Evolutionary conservation across 345 rosid genomes (phyloP), one percentile per base, ranked within the genome.

Genomic region (Streptanthus diversifolius): DNA sequence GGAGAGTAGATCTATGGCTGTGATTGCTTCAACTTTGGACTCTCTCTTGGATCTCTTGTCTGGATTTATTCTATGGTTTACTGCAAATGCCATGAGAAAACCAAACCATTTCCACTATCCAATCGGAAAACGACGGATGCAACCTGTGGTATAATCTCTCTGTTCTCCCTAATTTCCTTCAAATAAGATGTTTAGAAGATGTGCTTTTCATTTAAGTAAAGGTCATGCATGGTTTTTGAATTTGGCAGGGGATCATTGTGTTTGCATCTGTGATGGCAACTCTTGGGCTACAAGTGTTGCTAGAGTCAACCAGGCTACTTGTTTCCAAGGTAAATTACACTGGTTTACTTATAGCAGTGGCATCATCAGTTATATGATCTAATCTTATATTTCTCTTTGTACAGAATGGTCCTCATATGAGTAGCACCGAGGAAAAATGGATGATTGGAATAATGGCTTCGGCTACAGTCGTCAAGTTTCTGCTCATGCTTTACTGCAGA

Each of bases 41-140:
- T 91, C 97, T 41, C 86, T 91, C 37, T 72, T 91, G 76, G 97
- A 91, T 79, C 91, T 91, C 47, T 66, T 91, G 53, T 89, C 95
- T 12, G 97, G 97, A 2, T 87, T 91, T 59, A 91, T 91, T 52
- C 80, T 91, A 32, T 88, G 95, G 97, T 91, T 91, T 77, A 89
- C 97, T 18, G 80, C 91, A 25, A 65, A 86, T 68, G 91, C 92
- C 59, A 91, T 91, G 97, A 87, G 64, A 13, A 87, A 76, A 36
- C 95, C 91, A 17, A 91, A 91, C 63, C 87, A 80, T 0, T 87
- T 80, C 64, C 70, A 47, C 63, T 89, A 88, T 77, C 97, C 97
- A 3, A 85, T 91, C 49, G 97, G 97, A n/a, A 91, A 89, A 81
- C 83, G 80, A 45, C 76, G 92, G 63, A 91, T 91, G 97, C 97